Evolutionary conservation across 306 rosid species (phyloP).

Genomic region (Pterocarpus santalinus): DNA sequence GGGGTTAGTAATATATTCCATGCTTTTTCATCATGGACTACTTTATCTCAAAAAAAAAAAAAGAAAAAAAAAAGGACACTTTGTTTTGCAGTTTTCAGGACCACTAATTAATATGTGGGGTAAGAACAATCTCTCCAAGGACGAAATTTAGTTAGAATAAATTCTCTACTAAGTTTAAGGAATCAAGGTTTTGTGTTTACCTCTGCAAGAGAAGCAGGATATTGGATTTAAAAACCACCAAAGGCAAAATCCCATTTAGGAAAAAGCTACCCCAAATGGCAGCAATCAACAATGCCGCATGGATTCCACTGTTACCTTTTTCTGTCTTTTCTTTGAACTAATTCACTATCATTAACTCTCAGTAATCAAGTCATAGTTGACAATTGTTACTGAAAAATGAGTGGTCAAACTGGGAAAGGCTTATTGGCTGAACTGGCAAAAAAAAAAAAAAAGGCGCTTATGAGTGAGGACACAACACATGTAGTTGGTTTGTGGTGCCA

Average conservation of each 20-base stretch:
- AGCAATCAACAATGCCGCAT: slow-evolving; percentile 41
- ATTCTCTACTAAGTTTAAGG: slow-evolving; percentile 50
- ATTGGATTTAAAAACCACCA: slow-evolving; percentile 34
- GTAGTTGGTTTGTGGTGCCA: slow-evolving; percentile 35
- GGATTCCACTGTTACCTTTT: slow-evolving; percentile 36
- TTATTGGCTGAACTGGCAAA: slow-evolving; percentile 33
- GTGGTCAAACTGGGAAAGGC: slow-evolving; percentile 41
- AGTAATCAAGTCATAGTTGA: slow-evolving; percentile 42
- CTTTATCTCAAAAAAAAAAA: slow-evolving; percentile 25
- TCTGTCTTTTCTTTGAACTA: slow-evolving; percentile 44
- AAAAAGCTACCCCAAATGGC: slow-evolving; percentile 51
- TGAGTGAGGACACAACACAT: slow-evolving; percentile 38
- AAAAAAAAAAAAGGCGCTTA: slow-evolving; percentile 14
- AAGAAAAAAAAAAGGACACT: background rate
- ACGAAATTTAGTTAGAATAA: slow-evolving; percentile 12
- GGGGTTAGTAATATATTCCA: slow-evolving; percentile 36
- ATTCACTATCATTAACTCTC: slow-evolving; percentile 37
- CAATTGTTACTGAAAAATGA: slow-evolving; percentile 37
- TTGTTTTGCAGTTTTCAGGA: slow-evolving; percentile 45
- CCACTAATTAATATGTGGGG: slow-evolving; percentile 50
- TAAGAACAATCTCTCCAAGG: slow-evolving; percentile 17
- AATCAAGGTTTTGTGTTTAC: slow-evolving; percentile 44
- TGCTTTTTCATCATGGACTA: slow-evolving; percentile 21
- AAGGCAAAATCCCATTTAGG: slow-evolving; percentile 13
- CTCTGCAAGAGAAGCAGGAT: slow-evolving; percentile 37